Evolutionary conservation across 2,329 filamentous ascomycete genomes (phyloP).

Genomic region (Xylaria digitata): DNA sequence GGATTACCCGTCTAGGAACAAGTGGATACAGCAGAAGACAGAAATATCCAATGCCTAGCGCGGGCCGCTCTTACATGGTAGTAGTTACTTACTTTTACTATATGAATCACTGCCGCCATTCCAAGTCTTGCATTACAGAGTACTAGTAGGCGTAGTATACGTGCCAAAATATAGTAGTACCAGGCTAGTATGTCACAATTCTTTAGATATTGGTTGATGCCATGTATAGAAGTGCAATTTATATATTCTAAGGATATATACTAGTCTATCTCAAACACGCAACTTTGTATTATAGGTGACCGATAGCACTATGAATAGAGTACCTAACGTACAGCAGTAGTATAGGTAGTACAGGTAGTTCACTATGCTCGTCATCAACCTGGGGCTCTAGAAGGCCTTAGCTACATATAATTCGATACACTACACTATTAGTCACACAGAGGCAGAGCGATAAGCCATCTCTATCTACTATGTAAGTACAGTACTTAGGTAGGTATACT

Average conservation of each 20-base stretch:
- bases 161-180: not conserved
- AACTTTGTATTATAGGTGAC: too few relatives aligned
- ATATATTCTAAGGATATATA: not conserved
- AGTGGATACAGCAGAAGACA: not conserved
- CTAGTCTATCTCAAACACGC: not conserved
- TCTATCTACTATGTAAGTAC: too few relatives aligned
- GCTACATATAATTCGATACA: too few relatives aligned
- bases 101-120: not conserved
- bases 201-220: conserved; percentile 5
- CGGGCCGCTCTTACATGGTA: conserved; percentile 3
- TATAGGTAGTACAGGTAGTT: too few relatives aligned
- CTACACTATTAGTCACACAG: not conserved
- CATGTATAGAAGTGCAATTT: too few relatives aligned
- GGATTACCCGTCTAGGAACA: conserved; percentile 4
- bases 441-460: not conserved
- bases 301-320: not conserved
- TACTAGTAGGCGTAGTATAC: too few relatives aligned
- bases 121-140: conserved; percentile 2
- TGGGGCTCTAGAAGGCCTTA: conserved; percentile 3
- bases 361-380: conserved; percentile 18
- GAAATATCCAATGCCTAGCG: conserved; percentile 1
- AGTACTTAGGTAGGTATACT: too few relatives aligned
- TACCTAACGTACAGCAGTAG: not conserved
- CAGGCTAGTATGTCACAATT: not conserved
- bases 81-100: too few relatives aligned